Evolutionary conservation across 139 green algal genomes (phyloP), one percentile per base, ranked within the genome.

Genomic region (Desmodesmus armatus): DNA sequence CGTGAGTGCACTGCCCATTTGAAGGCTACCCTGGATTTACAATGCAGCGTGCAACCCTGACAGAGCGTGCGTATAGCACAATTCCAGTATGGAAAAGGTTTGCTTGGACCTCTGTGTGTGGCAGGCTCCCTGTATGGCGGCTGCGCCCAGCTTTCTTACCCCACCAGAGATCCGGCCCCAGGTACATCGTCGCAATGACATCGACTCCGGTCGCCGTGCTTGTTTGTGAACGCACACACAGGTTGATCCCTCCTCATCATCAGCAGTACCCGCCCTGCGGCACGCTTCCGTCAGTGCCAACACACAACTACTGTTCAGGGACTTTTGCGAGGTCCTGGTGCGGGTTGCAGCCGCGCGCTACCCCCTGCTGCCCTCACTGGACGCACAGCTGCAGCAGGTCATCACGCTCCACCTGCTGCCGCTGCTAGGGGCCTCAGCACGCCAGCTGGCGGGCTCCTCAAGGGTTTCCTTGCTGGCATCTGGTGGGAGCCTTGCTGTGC

Each of bases 251-350:
- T 4, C 17, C 66, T 85, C 17, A 4, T 53, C 31, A 7, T 55
- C n/a, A n/a, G n/a, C n/a, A n/a, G n/a, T n/a, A n/a, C n/a, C n/a
- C n/a, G 83, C 75, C 44, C 3, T 23, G 17, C 85, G 88, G 77
- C 33, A 65, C 75, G n/a, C n/a, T n/a, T n/a, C n/a, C n/a, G n/a
- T n/a, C n/a, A n/a, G n/a, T n/a, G n/a, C n/a, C n/a, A 70, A 85
- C 5, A 29, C 43, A 66, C 89, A 93, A 49, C 74, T 95, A 35
- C 85, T 90, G 43, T 94, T 92, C 86, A 84, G 76, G 0, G 65
- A 90, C 35, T 93, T 95, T n/a, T 90, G 85, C 55, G 90, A 95
- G 85, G 49, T 83, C 0, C 58, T 94, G 21, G 90, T 94, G 66
- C 86, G 92, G 3, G n/a, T 91, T 21, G 86, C 90, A 17, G 75